Evolutionary conservation across 441 rosid genomes (phyloP), one percentile per base, ranked within the genome.

Genomic region (Populus hybrid): DNA sequence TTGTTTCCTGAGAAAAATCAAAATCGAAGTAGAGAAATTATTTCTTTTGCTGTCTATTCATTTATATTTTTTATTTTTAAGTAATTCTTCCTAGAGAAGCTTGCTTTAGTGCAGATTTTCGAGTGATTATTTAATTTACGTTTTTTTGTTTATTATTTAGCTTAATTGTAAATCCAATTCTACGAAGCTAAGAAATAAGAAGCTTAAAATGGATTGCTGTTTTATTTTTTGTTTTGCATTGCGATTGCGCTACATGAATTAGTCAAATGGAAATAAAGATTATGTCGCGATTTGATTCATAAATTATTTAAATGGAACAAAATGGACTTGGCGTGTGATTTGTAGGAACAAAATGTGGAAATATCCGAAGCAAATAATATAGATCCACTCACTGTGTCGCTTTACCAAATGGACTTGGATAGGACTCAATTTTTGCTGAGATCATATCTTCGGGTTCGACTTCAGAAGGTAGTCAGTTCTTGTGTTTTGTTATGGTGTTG

Each of bases 381-480:
- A 75, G 98, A 92, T 80, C 95, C 96, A 59, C 84, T 92, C 10
- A 84, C 90, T 3, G 88, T 88, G 21, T 95, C 96, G 3, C 92
- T 95, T 46, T 92, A 95, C 82, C 95, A 92, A 83, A 93, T 92
- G 98, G 97, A 95, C 79, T 65, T 95, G 73, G 98, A 95, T 24
- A 86, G 97, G 83, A 84, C 92, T 3, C 97, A 93, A 83, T 95
- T 87, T 84, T 81, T 92, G 72, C 78, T 95, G 83, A 87, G 98
- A 86, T 93, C 99, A 0, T 95, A 93, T 86, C 94, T 95, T 67
- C 90, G 99, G 10, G 85, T 91, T 74, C 91, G 98, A 63, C 90
- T 93, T 16, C 92, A 88, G 78, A 93, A 93, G 98, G 98, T 95
- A 35, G 46, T 32, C 23, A 3, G 8, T 16, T 6, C 74, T 61